Conservation (phyloP, 2,329 filamentous ascomycete genomes). For the Stagonosporopsis tanaceti region DNA sequence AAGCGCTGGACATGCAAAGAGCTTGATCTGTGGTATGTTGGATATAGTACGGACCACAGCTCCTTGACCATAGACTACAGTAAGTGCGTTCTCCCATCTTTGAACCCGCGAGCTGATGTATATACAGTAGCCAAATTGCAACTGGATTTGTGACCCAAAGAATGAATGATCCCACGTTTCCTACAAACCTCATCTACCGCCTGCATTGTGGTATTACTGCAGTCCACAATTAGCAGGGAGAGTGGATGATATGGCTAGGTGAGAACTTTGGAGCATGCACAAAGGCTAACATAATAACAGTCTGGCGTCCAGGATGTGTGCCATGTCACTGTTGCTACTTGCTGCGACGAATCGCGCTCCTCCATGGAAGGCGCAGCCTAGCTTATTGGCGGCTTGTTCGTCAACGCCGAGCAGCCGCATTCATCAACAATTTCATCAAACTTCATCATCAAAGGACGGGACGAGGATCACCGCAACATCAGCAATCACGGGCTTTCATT, state of each 20-base stretch:
- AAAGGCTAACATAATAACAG: constrained; percentile 6
- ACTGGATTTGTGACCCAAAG: background rate
- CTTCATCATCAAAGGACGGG: constrained; percentile 15
- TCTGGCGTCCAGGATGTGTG: background rate
- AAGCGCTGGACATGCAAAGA: background rate
- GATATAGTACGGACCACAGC: background rate
- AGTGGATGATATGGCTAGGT: background rate
- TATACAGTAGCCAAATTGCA: constrained; percentile 29
- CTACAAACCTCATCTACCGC: background rate
- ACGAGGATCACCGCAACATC: constrained; percentile 4
- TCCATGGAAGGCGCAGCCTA: constrained; percentile 20
- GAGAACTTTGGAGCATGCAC: background rate
- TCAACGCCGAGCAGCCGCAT: constrained; percentile 22
- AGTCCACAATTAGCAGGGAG: background rate
- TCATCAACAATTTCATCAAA: constrained; percentile 9
- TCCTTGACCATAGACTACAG: constrained; percentile 8
- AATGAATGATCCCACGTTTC: background rate
- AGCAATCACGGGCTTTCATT: constrained; percentile 9
- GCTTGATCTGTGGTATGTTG: background rate
- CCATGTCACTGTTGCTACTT: constrained; percentile 3
- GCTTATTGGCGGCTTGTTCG: constrained; percentile 25
- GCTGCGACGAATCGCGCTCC: constrained; percentile 21
- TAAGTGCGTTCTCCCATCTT: constrained; percentile 2
- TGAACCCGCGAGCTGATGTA: constrained; percentile 21
- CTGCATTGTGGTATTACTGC: background rate